Percentiles rank a stretch among this genome's conserved stretches.
phyloP scores from a whole-genome alignment of 768 basidiomycete genomes.

The Calocybe indica region DNA sequence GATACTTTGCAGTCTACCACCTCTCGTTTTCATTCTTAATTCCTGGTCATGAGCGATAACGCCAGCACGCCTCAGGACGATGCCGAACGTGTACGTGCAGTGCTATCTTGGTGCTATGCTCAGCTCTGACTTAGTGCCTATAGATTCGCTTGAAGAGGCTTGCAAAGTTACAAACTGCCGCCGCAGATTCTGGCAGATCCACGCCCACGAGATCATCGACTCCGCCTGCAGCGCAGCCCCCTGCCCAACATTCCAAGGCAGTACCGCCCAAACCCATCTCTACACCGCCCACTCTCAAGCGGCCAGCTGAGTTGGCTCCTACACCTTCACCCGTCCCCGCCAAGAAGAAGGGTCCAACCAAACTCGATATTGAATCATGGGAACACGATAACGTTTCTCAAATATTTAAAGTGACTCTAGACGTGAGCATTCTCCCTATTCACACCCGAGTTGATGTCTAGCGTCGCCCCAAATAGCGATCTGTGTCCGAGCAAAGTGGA shows the following conservation, averaged over 20 bases:
- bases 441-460: background rate
- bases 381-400: conserved; percentile 61
- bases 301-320: conserved; percentile 23
- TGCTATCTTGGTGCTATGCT: background rate
- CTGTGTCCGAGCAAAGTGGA: conserved; percentile 30
- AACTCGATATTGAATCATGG: conserved; percentile 61
- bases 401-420: conserved; percentile 75
- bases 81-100: conserved; percentile 64
- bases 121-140: background rate
- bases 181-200: conserved; percentile 18
- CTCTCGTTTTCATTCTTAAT: too few relatives aligned
- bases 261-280: conserved; percentile 22
- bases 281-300: conserved; percentile 22
- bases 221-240: conserved; percentile 15
- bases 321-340: conserved; percentile 25
- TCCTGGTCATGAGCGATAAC: conserved; percentile 30
- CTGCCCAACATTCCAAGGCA: background rate
- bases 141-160: conserved; percentile 92
- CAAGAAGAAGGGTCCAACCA: conserved; percentile 46
- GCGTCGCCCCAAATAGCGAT: conserved; percentile 10
- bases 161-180: conserved; percentile 62
- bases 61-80: conserved; percentile 58
- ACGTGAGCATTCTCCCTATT: conserved; percentile 40
- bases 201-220: conserved; percentile 33
- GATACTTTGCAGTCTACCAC: background rate